Evolutionary conservation across 139 green algal genomes (phyloP).

Genomic region (Nannochloris sp.): DNA sequence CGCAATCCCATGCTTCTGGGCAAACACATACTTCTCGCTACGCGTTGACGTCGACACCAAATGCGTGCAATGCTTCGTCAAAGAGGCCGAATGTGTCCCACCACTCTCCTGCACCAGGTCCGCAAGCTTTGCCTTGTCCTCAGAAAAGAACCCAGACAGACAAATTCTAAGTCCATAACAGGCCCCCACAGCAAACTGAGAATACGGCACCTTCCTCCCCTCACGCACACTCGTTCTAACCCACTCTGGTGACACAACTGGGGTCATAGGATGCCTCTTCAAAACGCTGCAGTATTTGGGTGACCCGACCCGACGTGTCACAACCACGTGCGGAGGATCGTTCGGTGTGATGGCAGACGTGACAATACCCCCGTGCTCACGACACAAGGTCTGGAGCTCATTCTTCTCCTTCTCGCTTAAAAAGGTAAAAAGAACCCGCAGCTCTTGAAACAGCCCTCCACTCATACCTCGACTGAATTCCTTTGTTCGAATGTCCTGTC

Average conservation of each 20-base stretch:
- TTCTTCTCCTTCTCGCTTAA: conserved; percentile 16
- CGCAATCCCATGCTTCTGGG: conserved; percentile 7
- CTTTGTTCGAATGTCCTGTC: too few relatives aligned
- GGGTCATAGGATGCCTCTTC: conserved; percentile 2
- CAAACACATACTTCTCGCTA: conserved; percentile 34
- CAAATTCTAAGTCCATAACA: conserved; percentile 23
- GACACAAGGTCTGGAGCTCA: background rate
- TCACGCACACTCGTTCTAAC: conserved; percentile 5
- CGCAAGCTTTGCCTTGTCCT: conserved; percentile 10
- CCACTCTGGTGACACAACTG: conserved; percentile 27
- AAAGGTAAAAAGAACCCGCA: conserved; percentile 16
- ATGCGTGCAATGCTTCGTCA: conserved; percentile 28
- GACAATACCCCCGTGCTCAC: conserved; percentile 6
- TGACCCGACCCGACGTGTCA: conserved; percentile 19
- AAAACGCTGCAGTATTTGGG: conserved; percentile 17
- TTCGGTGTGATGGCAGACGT: background rate
- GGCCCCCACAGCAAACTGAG: conserved; percentile 3
- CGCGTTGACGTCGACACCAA: conserved; percentile 16
- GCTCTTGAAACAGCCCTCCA: conserved; percentile 1
- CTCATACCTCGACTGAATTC: too few relatives aligned
- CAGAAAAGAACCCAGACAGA: conserved; percentile 19
- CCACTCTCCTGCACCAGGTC: background rate
- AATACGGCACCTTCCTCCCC: conserved; percentile 6
- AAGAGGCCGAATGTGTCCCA: conserved; percentile 18
- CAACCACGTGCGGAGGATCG: conserved; percentile 21